Conservation (phyloP, 345 rosid genomes). For the Brassica nigra region DNA sequence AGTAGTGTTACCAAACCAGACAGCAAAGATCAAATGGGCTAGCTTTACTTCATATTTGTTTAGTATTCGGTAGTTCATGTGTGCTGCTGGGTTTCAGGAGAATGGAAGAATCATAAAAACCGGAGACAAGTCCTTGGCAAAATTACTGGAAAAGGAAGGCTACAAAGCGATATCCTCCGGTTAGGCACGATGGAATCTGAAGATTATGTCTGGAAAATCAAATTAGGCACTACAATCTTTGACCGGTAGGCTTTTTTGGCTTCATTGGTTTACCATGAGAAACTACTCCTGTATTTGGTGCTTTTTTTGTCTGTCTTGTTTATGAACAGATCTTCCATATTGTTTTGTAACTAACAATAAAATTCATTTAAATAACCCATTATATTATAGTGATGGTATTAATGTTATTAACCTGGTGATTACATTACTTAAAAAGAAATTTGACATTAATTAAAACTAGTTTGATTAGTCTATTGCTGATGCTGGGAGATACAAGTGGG, state of each 20-base stretch:
- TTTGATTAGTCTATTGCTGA: conserved; percentile 10
- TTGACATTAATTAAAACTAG: neutral
- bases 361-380: conserved; percentile 22
- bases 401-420: neutral
- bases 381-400: neutral
- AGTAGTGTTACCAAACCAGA: conserved; percentile 32
- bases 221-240: neutral
- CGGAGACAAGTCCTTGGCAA: conserved; percentile 76
- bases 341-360: conserved; percentile 27
- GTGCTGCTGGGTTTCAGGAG: conserved; percentile 54
- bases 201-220: neutral
- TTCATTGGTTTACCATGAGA: conserved; percentile 30
- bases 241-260: conserved; percentile 24
- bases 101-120: conserved; percentile 84
- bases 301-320: neutral
- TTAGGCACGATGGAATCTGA: neutral
- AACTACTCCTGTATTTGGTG: conserved; percentile 8
- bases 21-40: neutral
- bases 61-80: neutral
- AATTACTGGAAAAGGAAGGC: conserved; percentile 78
- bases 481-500: conserved; percentile 24
- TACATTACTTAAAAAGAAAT: neutral
- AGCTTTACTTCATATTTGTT: neutral
- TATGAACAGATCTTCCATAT: conserved; percentile 17
- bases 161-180: conserved; percentile 72